phyloP scores from a whole-genome alignment of 352 stramenopile species.

The Phytophthora palmivora region DNA sequence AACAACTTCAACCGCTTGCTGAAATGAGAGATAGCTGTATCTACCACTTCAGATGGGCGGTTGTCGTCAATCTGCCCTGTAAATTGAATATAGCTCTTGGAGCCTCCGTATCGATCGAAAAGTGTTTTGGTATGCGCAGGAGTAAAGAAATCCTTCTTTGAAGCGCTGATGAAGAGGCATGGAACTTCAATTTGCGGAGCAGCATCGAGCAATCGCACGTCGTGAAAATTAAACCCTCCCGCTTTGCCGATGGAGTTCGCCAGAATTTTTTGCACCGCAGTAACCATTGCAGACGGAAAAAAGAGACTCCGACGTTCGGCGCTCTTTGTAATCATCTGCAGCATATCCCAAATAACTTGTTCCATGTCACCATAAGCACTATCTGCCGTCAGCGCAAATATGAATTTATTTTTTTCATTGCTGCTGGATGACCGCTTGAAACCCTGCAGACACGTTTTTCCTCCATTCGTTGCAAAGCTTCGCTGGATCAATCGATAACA shows the following conservation, averaged over 20 bases:
- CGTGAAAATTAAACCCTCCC: conserved; percentile 60
- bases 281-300: conserved; percentile 71
- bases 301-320: conserved; percentile 72
- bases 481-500: conserved; percentile 51
- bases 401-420: conserved; percentile 49
- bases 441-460: conserved; percentile 29
- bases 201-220: conserved; percentile 60
- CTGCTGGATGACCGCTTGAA: conserved; percentile 32
- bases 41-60: conserved; percentile 53
- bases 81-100: conserved; percentile 67
- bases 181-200: conserved; percentile 50
- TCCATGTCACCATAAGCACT: conserved; percentile 81
- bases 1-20: conserved; percentile 24
- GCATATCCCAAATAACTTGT: conserved; percentile 78
- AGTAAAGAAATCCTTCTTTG: conserved; percentile 79
- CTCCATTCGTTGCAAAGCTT: conserved; percentile 26
- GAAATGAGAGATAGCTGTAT: conserved; percentile 52
- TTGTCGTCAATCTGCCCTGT: conserved; percentile 71
- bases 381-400: conserved; percentile 68
- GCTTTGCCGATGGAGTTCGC: conserved; percentile 70
- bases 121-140: conserved; percentile 62
- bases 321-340: conserved; percentile 72
- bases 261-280: conserved; percentile 72
- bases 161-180: conserved; percentile 73
- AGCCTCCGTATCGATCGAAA: conserved; percentile 62